A percentile compares a stretch with the other conserved stretches of the same genome.
Evolutionary conservation across 108 stramenopile species (phyloP).

Genomic region (Aurantiochytrium sp.): DNA sequence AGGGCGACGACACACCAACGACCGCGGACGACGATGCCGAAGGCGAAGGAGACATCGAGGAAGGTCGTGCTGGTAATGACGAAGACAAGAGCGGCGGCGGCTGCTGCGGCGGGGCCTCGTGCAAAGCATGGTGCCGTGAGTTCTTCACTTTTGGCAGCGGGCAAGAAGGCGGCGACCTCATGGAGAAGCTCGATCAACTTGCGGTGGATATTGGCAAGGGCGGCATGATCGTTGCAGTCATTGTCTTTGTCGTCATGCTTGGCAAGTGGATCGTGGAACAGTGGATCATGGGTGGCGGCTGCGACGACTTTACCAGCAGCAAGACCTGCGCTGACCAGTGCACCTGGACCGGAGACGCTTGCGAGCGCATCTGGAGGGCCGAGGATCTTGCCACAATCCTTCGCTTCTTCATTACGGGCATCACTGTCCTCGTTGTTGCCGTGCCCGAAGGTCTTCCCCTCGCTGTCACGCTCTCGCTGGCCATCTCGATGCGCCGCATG

Average conservation of each 20-base stretch:
- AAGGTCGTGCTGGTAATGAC: not conserved
- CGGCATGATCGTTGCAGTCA: constrained; percentile 59
- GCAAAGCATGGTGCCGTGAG: constrained; percentile 60
- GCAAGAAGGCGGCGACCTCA: constrained; percentile 64
- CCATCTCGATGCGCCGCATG: constrained; percentile 83
- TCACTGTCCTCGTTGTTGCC: constrained; percentile 89
- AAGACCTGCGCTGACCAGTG: constrained; percentile 59
- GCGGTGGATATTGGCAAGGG: constrained; percentile 74
- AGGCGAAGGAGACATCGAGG: constrained; percentile 18
- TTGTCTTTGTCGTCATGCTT: constrained; percentile 68
- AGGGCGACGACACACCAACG: constrained; percentile 16
- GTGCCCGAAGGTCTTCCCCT: constrained; percentile 97
- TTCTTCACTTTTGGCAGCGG: constrained; percentile 52
- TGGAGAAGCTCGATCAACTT: constrained; percentile 70
- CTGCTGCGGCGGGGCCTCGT: constrained; percentile 61
- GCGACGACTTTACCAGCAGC: constrained; percentile 35
- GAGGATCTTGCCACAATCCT: constrained; percentile 53
- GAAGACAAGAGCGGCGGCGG: not conserved
- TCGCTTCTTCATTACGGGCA: constrained; percentile 78
- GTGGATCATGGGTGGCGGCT: not conserved
- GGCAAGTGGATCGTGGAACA: constrained; percentile 58
- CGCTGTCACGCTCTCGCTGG: constrained; percentile 85
- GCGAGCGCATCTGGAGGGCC: constrained; percentile 64
- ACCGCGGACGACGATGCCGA: constrained; percentile 29
- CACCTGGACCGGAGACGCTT: constrained; percentile 68